phyloP scores from a whole-genome alignment of 805 yeast species.

The Barnettozyma wickerhamii region DNA sequence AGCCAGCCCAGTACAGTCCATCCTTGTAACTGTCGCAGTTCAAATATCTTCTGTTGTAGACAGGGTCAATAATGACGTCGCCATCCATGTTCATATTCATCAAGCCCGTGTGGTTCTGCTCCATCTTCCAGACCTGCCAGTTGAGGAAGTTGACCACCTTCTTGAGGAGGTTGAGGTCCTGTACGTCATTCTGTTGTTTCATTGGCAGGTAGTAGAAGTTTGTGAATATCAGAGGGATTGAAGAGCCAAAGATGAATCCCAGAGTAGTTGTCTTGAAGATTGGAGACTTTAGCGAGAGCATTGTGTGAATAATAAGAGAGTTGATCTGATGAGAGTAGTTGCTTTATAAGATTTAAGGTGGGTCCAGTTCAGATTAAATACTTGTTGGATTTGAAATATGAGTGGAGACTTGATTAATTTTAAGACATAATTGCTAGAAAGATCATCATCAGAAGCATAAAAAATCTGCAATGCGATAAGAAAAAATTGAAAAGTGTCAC shows the following conservation, averaged over 20 bases:
- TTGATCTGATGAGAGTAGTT: background rate
- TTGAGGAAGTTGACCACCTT: conserved; percentile 20
- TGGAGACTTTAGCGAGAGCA: conserved; percentile 8
- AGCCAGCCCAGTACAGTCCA: conserved; percentile 30
- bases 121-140: conserved; percentile 17
- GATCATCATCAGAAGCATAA: too few relatives aligned
- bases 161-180: conserved; percentile 21
- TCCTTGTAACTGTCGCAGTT: conserved; percentile 22
- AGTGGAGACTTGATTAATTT: too few relatives aligned
- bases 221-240: conserved; percentile 22
- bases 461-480: too few relatives aligned
- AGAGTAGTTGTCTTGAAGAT: conserved; percentile 19
- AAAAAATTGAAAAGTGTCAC: too few relatives aligned
- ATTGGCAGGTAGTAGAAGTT: conserved; percentile 18
- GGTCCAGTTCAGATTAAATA: too few relatives aligned
- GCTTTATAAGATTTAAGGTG: too few relatives aligned
- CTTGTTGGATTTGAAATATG: too few relatives aligned
- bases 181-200: conserved; percentile 15
- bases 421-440: too few relatives aligned
- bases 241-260: conserved; percentile 23
- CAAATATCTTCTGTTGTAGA: conserved; percentile 9
- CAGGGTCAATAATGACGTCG: conserved; percentile 5
- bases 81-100: conserved; percentile 6
- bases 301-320: background rate
- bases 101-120: background rate